Evolutionary conservation across 352 stramenopile species (phyloP).

Genomic region (Globisporangium okanoganense): DNA sequence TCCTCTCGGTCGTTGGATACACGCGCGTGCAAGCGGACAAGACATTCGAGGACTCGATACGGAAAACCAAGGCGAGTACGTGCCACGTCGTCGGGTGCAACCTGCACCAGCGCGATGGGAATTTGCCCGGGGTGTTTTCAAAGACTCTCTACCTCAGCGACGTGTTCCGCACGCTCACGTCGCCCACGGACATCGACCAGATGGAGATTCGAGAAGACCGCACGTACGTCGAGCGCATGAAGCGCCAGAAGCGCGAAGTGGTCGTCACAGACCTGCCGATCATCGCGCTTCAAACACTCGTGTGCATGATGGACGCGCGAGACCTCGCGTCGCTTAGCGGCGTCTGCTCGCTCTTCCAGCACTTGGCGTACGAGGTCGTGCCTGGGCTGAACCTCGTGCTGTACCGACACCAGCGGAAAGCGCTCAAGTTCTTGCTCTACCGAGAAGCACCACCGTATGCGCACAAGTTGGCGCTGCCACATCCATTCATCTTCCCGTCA

Average conservation of each 20-base stretch:
- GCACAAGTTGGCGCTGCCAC: slow-evolving; percentile 14
- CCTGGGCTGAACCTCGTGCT: slow-evolving; percentile 68
- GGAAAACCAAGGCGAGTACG: slow-evolving; percentile 32
- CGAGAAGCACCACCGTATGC: slow-evolving; percentile 41
- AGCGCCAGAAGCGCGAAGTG: slow-evolving; percentile 22
- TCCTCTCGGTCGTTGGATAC: slow-evolving; percentile 29
- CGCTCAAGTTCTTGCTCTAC: slow-evolving; percentile 76
- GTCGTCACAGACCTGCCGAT: slow-evolving; percentile 66
- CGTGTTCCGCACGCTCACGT: slow-evolving; percentile 64
- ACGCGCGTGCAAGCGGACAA: slow-evolving; percentile 17
- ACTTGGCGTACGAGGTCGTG: slow-evolving; percentile 81
- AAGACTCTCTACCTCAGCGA: slow-evolving; percentile 51
- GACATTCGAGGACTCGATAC: slow-evolving; percentile 16
- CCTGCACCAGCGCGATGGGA: slow-evolving; percentile 30
- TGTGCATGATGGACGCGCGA: slow-evolving; percentile 57
- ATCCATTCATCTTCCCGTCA: slow-evolving; percentile 54
- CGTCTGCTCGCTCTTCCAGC: slow-evolving; percentile 73
- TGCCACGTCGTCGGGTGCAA: slow-evolving; percentile 70
- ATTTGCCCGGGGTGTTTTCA: slow-evolving; percentile 5
- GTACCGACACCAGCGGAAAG: slow-evolving; percentile 70
- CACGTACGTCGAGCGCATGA: slow-evolving; percentile 58
- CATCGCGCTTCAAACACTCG: slow-evolving; percentile 46
- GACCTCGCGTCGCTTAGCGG: slow-evolving; percentile 54
- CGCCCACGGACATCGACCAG: slow-evolving; percentile 46
- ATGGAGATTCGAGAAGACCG: slow-evolving; percentile 68